These are phyloP conservation scores for Tulasnella sp. DNA, from an alignment of 768 basidiomycete species.

Conservation along the genomic window DNA sequence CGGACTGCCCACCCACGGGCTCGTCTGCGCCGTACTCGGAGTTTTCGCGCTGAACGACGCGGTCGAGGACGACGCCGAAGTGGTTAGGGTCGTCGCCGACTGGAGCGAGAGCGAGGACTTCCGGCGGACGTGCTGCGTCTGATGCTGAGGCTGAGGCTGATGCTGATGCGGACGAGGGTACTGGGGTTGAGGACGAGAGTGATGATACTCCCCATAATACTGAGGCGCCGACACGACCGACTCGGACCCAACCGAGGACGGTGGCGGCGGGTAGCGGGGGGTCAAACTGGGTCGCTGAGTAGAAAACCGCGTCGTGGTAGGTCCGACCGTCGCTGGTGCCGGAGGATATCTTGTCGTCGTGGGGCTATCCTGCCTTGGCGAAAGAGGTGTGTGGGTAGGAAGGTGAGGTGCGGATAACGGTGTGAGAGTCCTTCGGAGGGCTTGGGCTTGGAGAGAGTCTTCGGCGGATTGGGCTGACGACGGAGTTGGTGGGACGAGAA, in stretches of 20 bases:
- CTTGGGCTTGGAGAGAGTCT: background rate
- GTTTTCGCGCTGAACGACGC: background rate
- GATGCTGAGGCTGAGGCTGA: background rate
- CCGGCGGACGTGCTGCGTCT: background rate
- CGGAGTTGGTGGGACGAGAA: background rate
- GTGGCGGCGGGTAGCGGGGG: background rate
- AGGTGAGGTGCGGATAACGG: conserved; percentile 3
- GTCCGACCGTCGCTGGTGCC: background rate
- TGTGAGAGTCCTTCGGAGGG: background rate
- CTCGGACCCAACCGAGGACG: background rate
- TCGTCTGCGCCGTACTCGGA: background rate
- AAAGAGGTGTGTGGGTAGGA: background rate
- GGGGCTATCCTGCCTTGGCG: background rate
- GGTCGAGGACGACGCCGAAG: background rate
- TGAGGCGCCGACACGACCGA: background rate
- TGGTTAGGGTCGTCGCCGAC: background rate
- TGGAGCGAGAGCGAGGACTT: conserved; percentile 7
- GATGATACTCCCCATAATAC: background rate
- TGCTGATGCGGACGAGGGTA: background rate
- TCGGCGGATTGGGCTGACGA: conserved; percentile 2
- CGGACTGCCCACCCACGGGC: background rate
- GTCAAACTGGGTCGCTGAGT: background rate
- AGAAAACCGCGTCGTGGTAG: background rate
- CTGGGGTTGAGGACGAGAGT: background rate
- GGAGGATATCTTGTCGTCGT: background rate